phyloP scores from a whole-genome alignment of 192 early-diverging fungal genomes.

The Coemansia sp. region DNA sequence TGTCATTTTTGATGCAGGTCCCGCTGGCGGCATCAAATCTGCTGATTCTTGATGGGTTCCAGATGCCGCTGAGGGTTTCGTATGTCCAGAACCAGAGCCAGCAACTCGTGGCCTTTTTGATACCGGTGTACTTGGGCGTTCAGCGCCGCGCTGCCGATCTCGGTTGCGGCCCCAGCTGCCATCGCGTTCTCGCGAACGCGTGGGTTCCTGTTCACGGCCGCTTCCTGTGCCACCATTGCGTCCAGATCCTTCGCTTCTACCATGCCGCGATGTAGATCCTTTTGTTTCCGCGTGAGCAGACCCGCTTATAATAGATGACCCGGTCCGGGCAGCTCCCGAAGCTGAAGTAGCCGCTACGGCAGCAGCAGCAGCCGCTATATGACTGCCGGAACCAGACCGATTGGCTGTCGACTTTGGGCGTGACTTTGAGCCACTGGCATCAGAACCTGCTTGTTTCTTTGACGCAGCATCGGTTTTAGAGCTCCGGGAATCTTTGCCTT shows the following conservation, averaged over 20 bases:
- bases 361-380: conserved; percentile 12
- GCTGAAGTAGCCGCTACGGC: conserved; percentile 19
- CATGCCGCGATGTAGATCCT: not conserved
- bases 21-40: not conserved
- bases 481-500: too few relatives aligned
- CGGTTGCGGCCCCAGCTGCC: conserved; percentile 10
- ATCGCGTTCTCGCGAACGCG: conserved; percentile 7
- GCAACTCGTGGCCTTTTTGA: too few relatives aligned
- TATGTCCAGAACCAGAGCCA: too few relatives aligned
- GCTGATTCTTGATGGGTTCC: not conserved
- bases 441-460: too few relatives aligned
- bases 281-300: not conserved
- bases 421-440: conserved; percentile 2
- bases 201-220: not conserved
- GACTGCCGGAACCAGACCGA: conserved; percentile 18
- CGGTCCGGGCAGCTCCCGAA: not conserved
- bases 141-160: conserved; percentile 12
- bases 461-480: too few relatives aligned
- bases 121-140: not conserved
- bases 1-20: conserved; percentile 11
- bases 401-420: conserved; percentile 9
- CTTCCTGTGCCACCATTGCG: not conserved
- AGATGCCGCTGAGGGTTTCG: not conserved
- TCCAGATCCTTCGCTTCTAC: not conserved
- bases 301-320: not conserved